phyloP scores from a whole-genome alignment of 2,329 filamentous ascomycete species.

The Fusarium praegraminearum region DNA sequence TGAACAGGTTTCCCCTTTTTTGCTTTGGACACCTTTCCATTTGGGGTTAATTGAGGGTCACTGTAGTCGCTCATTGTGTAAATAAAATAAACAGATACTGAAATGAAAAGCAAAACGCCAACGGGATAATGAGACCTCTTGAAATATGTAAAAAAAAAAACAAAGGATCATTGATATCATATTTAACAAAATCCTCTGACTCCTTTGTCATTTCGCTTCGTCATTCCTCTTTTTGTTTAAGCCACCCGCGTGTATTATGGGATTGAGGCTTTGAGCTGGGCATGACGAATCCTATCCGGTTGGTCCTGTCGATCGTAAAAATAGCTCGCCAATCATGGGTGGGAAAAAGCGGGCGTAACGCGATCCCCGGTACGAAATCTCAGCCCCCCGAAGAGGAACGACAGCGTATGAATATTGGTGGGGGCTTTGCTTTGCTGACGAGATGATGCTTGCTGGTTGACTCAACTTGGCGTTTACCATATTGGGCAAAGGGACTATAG shows the following conservation, averaged over 20 bases:
- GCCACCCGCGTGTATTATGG: conserved; percentile 8
- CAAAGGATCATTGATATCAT: background rate
- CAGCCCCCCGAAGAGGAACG: background rate
- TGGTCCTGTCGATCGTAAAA: conserved; percentile 6
- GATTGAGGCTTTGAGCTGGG: conserved; percentile 13
- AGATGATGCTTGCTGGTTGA: background rate
- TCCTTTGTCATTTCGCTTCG: conserved; percentile 1
- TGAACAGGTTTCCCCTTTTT: conserved; percentile 24
- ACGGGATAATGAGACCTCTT: background rate
- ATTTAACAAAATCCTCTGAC: background rate
- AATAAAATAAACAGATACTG: background rate
- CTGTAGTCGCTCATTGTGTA: conserved; percentile 1
- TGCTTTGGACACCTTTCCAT: conserved; percentile 17
- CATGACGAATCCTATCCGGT: conserved; percentile 8
- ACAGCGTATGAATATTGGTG: conserved; percentile 4
- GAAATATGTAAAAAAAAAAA: background rate
- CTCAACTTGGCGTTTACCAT: background rate
- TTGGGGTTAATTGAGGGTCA: conserved; percentile 6
- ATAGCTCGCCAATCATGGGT: conserved; percentile 11
- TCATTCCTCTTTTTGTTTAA: conserved; percentile 7
- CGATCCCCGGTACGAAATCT: background rate
- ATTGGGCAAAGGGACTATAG: background rate
- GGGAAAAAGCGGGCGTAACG: background rate
- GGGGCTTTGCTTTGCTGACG: conserved; percentile 17
- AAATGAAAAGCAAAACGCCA: background rate